Conservation (phyloP, 805 yeast genomes). For the Myxozyma sirexii region DNA sequence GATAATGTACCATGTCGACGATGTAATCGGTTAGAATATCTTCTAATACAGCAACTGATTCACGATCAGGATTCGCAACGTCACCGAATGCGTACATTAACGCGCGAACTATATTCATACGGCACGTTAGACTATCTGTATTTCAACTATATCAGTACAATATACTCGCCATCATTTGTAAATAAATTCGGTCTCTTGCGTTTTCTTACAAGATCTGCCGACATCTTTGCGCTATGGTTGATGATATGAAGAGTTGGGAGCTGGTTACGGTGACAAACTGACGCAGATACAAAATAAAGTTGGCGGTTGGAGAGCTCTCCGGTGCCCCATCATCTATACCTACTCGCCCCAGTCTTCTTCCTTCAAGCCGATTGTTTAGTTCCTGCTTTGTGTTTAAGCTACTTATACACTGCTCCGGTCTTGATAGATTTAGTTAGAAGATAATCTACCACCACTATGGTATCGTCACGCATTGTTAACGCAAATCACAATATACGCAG, state of each 20-base stretch:
- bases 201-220: slow-evolving; percentile 34
- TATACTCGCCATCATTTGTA: slow-evolving; percentile 46
- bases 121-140: slow-evolving; percentile 43
- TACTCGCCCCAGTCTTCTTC: no score
- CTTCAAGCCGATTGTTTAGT: no score
- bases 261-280: not conserved
- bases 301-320: no score
- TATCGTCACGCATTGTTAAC: not conserved
- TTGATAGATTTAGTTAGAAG: no score
- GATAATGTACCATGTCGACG: slow-evolving; percentile 50
- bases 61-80: slow-evolving; percentile 64
- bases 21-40: slow-evolving; percentile 68
- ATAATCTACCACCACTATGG: not conserved
- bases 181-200: slow-evolving; percentile 51
- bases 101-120: slow-evolving; percentile 55
- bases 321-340: no score
- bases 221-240: not conserved
- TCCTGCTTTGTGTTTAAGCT: no score
- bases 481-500: no score
- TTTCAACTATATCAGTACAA: not conserved
- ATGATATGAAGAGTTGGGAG: not conserved
- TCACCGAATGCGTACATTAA: slow-evolving; percentile 75
- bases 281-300: no score
- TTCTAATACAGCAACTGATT: slow-evolving; percentile 66
- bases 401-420: no score